These are phyloP conservation scores for Zygoascus hellenicus DNA, from an alignment of 1,139 yeast species.

Conservation along the genomic window DNA sequence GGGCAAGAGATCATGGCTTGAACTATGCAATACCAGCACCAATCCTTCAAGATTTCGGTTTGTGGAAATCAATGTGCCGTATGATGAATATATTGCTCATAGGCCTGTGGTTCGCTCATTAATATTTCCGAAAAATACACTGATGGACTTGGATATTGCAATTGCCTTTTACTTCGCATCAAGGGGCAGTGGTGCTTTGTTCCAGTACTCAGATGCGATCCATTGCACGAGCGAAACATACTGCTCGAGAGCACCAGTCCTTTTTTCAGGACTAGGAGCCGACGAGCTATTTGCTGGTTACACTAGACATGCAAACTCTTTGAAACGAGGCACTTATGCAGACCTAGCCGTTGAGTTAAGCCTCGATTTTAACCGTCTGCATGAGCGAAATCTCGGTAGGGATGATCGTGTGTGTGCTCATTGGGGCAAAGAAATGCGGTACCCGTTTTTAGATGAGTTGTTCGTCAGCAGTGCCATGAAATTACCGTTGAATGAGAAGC, in stretches of 20 bases:
- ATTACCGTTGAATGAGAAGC: constrained; percentile 34
- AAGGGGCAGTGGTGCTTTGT: constrained; percentile 41
- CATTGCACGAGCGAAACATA: constrained; percentile 7
- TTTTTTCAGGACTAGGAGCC: constrained; percentile 94
- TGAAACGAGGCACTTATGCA: constrained; percentile 26
- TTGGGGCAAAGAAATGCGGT: constrained; percentile 88
- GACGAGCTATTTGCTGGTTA: constrained; percentile 95
- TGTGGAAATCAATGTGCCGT: constrained; percentile 69
- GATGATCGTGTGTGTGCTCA: constrained; percentile 82
- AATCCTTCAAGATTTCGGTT: constrained; percentile 35
- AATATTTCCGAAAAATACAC: constrained; percentile 81
- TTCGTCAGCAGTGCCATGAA: constrained; percentile 48
- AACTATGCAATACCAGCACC: constrained; percentile 30
- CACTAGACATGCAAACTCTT: constrained; percentile 57
- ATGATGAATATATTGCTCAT: constrained; percentile 53
- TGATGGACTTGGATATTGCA: constrained; percentile 93
- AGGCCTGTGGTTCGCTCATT: constrained; percentile 51
- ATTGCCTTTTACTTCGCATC: constrained; percentile 93
- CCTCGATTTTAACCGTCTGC: constrained; percentile 65
- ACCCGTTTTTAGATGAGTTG: constrained; percentile 71
- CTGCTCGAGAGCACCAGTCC: constrained; percentile 43
- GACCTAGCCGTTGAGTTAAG: constrained; percentile 51
- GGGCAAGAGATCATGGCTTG: constrained; percentile 57
- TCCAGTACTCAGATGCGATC: constrained; percentile 16
- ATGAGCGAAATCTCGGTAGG: constrained; percentile 76